Evolutionary conservation across 2,329 filamentous ascomycete species (phyloP).

Genomic region (Hypoxylon sp.): DNA sequence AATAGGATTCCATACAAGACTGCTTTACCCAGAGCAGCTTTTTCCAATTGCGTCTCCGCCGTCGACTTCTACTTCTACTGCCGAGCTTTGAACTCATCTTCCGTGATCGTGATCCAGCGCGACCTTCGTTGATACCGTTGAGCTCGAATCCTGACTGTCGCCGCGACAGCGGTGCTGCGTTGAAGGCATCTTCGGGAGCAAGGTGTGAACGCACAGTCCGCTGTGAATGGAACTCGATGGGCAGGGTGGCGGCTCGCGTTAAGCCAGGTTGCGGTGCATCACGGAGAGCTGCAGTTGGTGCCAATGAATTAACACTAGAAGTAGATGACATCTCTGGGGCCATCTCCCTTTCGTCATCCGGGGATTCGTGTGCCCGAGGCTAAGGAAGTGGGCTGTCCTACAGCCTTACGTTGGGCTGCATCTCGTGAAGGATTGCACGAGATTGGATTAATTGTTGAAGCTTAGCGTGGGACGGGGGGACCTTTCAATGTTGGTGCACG

Average conservation of each 20-base stretch:
- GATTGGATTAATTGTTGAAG: slow-evolving; percentile 10
- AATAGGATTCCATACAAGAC: slow-evolving; percentile 71
- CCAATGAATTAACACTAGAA: slow-evolving; percentile 21
- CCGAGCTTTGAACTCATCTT: slow-evolving; percentile 65
- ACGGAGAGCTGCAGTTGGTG: slow-evolving; percentile 4
- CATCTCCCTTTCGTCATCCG: slow-evolving; percentile 4
- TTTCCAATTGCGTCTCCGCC: slow-evolving; percentile 85
- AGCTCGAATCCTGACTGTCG: slow-evolving; percentile 61
- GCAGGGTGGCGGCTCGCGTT: slow-evolving; percentile 60
- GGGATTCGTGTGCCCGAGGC: slow-evolving; percentile 4
- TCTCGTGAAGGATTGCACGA: slow-evolving; percentile 3
- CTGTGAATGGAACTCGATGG: slow-evolving; percentile 54
- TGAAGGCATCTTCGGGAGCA: slow-evolving; percentile 87
- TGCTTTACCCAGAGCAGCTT: slow-evolving; percentile 99
- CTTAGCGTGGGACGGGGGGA: not conserved
- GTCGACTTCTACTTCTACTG: slow-evolving; percentile 75
- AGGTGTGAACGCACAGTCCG: slow-evolving; percentile 76
- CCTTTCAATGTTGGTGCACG: not conserved
- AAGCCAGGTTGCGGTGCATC: slow-evolving; percentile 46
- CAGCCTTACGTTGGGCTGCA: slow-evolving; percentile 26
- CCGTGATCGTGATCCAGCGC: slow-evolving; percentile 56
- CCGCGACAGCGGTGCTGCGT: slow-evolving; percentile 73
- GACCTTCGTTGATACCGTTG: slow-evolving; percentile 48
- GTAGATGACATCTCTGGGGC: slow-evolving; percentile 29
- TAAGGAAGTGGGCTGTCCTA: slow-evolving; percentile 22